Evolutionary conservation across 495 filamentous ascomycete species (phyloP).

Genomic region (Penicillium macrosclerotiorum): DNA sequence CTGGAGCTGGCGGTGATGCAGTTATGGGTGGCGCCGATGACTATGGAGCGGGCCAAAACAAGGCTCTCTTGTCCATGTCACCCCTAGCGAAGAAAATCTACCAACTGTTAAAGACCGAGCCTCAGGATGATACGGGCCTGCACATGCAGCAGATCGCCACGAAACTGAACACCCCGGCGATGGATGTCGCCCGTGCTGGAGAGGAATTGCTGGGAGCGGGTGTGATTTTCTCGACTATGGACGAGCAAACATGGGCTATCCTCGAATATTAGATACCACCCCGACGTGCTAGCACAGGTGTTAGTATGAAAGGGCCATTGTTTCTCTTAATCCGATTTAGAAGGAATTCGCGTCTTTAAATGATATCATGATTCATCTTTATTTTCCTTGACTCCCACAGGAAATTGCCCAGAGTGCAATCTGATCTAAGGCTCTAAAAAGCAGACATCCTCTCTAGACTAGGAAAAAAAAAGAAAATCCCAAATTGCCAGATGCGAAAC

Average conservation of each 20-base stretch:
- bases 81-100: constrained; percentile 64
- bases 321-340: constrained; percentile 2
- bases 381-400: background rate
- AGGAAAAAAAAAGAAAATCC: too few relatives aligned
- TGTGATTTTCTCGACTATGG: constrained; percentile 83
- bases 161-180: constrained; percentile 56
- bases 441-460: background rate
- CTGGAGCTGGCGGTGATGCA: constrained; percentile 29
- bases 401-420: too few relatives aligned
- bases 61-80: constrained; percentile 49
- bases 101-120: constrained; percentile 56
- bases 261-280: constrained; percentile 52
- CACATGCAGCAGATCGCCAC: constrained; percentile 73
- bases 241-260: constrained; percentile 78
- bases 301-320: background rate
- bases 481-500: too few relatives aligned
- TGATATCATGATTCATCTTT: constrained; percentile 32
- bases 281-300: background rate
- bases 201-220: constrained; percentile 74
- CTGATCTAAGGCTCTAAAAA: background rate
- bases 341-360: constrained; percentile 16
- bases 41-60: constrained; percentile 23
- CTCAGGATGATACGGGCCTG: constrained; percentile 74
- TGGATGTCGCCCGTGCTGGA: constrained; percentile 69
- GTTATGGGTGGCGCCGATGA: constrained; percentile 42